Evolutionary conservation across 73 alveolate genomes (phyloP).

Genomic region (Chromera velia): DNA sequence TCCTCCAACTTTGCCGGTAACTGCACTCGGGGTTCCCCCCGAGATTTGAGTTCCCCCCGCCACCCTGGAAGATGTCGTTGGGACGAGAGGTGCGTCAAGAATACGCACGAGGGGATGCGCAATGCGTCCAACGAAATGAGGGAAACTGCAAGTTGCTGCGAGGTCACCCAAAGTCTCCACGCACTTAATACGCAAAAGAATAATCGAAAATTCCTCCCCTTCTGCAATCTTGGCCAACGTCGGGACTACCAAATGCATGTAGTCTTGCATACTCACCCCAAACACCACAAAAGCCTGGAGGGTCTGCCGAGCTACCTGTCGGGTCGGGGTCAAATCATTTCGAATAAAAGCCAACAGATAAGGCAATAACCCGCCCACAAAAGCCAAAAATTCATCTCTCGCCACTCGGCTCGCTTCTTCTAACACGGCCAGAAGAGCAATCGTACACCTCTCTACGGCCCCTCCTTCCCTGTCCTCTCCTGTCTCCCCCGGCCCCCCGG

Average conservation of each 20-base stretch:
- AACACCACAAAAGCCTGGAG: not conserved
- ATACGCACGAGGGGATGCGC: not conserved
- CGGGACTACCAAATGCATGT: not conserved
- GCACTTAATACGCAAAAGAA: not conserved
- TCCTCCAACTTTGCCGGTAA: slow-evolving; percentile 37
- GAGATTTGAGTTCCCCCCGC: not conserved
- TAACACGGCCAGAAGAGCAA: no score
- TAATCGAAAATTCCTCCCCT: not conserved
- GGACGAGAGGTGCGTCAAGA: not conserved
- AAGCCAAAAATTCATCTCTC: no score
- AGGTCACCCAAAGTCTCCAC: not conserved
- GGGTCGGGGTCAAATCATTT: not conserved
- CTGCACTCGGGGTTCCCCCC: no score
- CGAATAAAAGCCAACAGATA: no score
- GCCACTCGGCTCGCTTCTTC: no score
- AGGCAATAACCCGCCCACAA: no score
- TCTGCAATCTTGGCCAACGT: not conserved
- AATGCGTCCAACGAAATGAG: not conserved
- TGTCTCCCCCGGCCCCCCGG: no score
- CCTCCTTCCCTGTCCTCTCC: no score
- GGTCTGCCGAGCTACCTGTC: not conserved
- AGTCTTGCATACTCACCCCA: not conserved
- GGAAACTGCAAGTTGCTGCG: not conserved
- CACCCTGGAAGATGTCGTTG: not conserved
- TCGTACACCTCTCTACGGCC: no score